Percentiles rank a stretch among this genome's conserved stretches.
phyloP scores from a whole-genome alignment of 2,329 filamentous ascomycete genomes.

The Tolypocladium sp. region DNA sequence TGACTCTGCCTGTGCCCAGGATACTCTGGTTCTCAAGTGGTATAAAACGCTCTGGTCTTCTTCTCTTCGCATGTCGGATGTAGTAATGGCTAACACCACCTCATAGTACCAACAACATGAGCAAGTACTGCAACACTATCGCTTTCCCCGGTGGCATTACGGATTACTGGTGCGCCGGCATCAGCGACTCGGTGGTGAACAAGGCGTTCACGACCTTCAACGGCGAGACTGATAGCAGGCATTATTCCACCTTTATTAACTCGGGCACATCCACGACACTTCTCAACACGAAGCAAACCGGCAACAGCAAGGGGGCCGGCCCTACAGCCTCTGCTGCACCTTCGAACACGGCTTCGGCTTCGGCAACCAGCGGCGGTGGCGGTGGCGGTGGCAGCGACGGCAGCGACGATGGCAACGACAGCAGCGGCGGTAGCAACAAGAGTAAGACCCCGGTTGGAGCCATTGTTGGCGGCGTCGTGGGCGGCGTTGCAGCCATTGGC shows the following conservation, averaged over 20 bases:
- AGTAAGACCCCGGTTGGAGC: slow-evolving; percentile 19
- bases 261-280: background rate
- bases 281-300: background rate
- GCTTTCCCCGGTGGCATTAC: slow-evolving; percentile 28
- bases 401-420: slow-evolving; percentile 1
- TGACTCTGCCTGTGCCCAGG: slow-evolving; percentile 27
- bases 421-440: background rate
- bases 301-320: background rate
- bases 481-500: slow-evolving; percentile 23
- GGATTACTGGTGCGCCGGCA: slow-evolving; percentile 34
- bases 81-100: background rate
- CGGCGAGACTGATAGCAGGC: slow-evolving; percentile 19
- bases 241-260: background rate
- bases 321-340: background rate
- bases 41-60: slow-evolving; percentile 9
- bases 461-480: slow-evolving; percentile 28
- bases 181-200: slow-evolving; percentile 21
- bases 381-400: background rate
- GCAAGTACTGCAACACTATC: slow-evolving; percentile 36
- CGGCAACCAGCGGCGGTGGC: background rate
- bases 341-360: background rate
- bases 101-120: slow-evolving; percentile 22
- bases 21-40: slow-evolving; percentile 37
- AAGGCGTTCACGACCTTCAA: slow-evolving; percentile 29
- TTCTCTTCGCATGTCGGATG: background rate